Conservation (phyloP, 2,329 filamentous ascomycete genomes). For the Talaromyces sp. region DNA sequence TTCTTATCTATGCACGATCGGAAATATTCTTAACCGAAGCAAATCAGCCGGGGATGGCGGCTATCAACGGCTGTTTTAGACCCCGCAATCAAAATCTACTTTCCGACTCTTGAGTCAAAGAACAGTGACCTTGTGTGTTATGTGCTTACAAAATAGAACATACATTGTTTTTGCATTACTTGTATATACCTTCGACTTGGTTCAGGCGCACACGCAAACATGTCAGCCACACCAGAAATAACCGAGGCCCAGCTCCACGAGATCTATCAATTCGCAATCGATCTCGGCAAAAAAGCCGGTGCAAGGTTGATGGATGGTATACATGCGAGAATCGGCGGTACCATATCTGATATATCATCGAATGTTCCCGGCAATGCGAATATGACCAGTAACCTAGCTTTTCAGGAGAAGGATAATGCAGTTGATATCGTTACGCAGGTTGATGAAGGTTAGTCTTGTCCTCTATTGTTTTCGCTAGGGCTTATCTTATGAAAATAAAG, state of each 20-base stretch:
- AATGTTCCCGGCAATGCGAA: background rate
- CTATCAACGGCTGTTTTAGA: background rate
- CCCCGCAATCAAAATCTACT: slow-evolving; percentile 4
- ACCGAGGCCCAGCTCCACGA: slow-evolving; percentile 47
- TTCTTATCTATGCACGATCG: background rate
- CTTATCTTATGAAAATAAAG: background rate
- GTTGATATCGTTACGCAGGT: slow-evolving; percentile 77
- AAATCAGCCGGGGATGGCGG: background rate
- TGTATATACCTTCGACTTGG: background rate
- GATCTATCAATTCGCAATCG: slow-evolving; percentile 68
- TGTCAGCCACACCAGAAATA: slow-evolving; percentile 7
- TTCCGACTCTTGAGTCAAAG: background rate
- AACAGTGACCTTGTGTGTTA: no score
- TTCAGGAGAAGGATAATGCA: slow-evolving; percentile 68
- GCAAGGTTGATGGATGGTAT: slow-evolving; percentile 63
- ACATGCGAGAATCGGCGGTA: slow-evolving; percentile 51
- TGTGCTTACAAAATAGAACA: background rate
- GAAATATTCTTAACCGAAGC: background rate
- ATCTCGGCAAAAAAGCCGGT: slow-evolving; percentile 68
- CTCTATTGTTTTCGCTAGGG: background rate
- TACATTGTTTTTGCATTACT: background rate
- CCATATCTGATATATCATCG: background rate
- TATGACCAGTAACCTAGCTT: slow-evolving; percentile 34
- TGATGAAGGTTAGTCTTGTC: slow-evolving; percentile 58
- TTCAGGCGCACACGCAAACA: background rate